phyloP scores from a whole-genome alignment of 306 rosid species.

The Dicorynia guianensis region DNA sequence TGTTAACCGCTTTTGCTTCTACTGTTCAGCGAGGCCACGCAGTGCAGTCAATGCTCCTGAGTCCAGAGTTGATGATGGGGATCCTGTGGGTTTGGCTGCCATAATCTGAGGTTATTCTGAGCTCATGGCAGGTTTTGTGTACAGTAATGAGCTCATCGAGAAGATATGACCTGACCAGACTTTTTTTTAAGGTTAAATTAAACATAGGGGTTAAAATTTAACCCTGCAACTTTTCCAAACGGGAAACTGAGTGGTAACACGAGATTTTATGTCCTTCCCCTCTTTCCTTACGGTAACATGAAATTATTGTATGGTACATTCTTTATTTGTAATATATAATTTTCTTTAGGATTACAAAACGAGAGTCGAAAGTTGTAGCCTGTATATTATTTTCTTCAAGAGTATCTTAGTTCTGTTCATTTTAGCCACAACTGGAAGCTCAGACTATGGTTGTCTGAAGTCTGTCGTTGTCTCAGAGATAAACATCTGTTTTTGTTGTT shows the following conservation, averaged over 20 bases:
- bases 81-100: slow-evolving; percentile 74
- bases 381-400: slow-evolving; percentile 6
- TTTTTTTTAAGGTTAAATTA: not conserved
- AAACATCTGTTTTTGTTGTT: too few relatives aligned
- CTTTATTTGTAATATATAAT: slow-evolving; percentile 23
- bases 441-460: not conserved
- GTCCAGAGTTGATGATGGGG: slow-evolving; percentile 76
- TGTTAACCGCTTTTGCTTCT: slow-evolving; percentile 26
- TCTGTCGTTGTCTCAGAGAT: not conserved
- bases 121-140: slow-evolving; percentile 62
- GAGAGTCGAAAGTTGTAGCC: slow-evolving; percentile 25
- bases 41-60: slow-evolving; percentile 60
- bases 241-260: slow-evolving; percentile 36
- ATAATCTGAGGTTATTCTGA: slow-evolving; percentile 57
- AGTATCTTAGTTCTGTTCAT: slow-evolving; percentile 2
- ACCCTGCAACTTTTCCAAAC: slow-evolving; percentile 23
- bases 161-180: not conserved
- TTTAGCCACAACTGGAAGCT: slow-evolving; percentile 12
- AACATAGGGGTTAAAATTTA: slow-evolving; percentile 15
- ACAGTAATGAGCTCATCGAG: slow-evolving; percentile 62
- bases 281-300: slow-evolving; percentile 34
- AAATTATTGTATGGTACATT: slow-evolving; percentile 6
- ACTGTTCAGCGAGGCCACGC: slow-evolving; percentile 74
- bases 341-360: slow-evolving; percentile 30
- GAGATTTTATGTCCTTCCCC: slow-evolving; percentile 45